These are phyloP conservation scores for Anisodus acutangulus DNA, from an alignment of 257 asterid genomes.

Conservation along the genomic window DNA sequence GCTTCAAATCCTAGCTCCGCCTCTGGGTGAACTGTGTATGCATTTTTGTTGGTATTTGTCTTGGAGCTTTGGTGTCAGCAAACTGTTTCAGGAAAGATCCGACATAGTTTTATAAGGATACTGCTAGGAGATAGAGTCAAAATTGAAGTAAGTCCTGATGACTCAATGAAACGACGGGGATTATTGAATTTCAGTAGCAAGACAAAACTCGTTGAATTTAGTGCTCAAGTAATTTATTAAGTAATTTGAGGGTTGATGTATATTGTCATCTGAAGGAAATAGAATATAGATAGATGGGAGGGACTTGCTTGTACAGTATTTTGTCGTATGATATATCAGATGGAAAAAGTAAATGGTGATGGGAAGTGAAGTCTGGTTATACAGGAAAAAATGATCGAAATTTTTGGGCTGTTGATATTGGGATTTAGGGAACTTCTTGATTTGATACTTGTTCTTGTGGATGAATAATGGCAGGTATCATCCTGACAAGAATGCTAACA, in stretches of 20 bases:
- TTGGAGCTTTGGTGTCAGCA: not conserved
- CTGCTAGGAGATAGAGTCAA: no score
- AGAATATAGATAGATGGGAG: not conserved
- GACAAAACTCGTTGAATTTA: not conserved
- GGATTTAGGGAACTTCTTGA: conserved; percentile 11
- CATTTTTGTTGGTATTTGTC: not conserved
- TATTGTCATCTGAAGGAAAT: not conserved
- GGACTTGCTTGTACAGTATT: not conserved
- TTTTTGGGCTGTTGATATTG: not conserved
- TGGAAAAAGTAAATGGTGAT: not conserved
- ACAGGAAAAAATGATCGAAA: not conserved
- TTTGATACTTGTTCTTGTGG: conserved; percentile 26
- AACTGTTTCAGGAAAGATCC: no score
- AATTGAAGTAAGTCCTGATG: no score
- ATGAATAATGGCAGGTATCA: conserved; percentile 72
- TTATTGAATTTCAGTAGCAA: not conserved
- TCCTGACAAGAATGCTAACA: conserved; percentile 96
- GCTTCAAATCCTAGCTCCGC: no score
- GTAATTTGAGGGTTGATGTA: not conserved
- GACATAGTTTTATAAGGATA: no score
- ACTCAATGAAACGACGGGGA: no score
- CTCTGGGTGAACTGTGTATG: not conserved
- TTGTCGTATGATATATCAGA: not conserved
- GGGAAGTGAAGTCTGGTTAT: not conserved
- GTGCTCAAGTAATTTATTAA: conserved; percentile 5